Base-by-base conservation (phyloP, 768 basidiomycete species). In the Suillus brevipes region DNA sequence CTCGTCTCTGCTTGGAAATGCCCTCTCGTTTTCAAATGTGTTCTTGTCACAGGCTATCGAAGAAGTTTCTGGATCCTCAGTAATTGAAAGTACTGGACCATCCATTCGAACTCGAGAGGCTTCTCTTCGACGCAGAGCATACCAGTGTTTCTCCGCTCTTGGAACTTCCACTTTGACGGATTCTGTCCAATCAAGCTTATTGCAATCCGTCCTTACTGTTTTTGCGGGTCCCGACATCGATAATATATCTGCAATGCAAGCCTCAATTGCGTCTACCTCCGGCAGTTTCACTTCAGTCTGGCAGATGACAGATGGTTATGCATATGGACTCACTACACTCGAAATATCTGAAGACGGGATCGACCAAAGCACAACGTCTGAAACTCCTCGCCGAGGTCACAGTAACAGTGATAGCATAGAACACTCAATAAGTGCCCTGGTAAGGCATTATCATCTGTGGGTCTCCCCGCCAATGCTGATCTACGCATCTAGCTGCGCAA, bases 221-320 rank as follows among this genome's bases (percentile, higher is more conserved):
- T 95, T 99, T 71, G 91, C 94, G 3, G 92, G 94, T 70, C 87
- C 91, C 0, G 96, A 99, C 63, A 88, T 86, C 0, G 95, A 93
- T 73, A 80, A 84, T 0, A 89, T 93, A 1, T 94, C 93, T 2
- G 87, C 89, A 0, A 86, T 97, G 20, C 97, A 99, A 75, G 95
- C 95, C 1, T 92, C 94, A 0, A 97, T 98, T 67, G 91, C 92
- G 0, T 89, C 92, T 0, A 92, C 89, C 7, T 84, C 92, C 0
- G 96, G 95, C 1, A 81, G 86, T 0, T 96, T 97, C 75, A 88
- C 87, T 3, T 87, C 85, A 16, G 83, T 99, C 14, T 99, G 97
- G 97, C 86, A 90, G 63, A 85, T 86, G 63, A 82, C 84, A 2
- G 97, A 99, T 75, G 93, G 94, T 6, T 97, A 95, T 77, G 96